Evolutionary conservation across 1,284 basidiomycete species (phyloP), one percentile per base, ranked within the genome.

Genomic region (Hortiboletus rubellus): DNA sequence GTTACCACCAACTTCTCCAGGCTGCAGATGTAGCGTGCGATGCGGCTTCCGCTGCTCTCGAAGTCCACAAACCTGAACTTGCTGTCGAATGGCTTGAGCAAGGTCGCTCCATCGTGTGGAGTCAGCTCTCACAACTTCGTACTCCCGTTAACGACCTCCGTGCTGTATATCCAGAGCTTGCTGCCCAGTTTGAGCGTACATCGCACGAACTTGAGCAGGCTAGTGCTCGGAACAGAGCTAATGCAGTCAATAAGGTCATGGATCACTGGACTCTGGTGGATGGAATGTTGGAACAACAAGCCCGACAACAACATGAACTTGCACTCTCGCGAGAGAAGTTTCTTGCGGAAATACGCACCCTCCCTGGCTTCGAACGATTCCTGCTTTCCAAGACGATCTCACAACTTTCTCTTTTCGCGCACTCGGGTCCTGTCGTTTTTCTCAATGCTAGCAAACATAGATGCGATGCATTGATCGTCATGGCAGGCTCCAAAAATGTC

Each of bases 21-120:
- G 22, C 22, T 22, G 22, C 22, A 22, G 22, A 22, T 22, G 22
- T 22, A 22, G 22, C 22, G 22, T 22, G 22, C 22, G 22, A 22
- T 22, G 22, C 22, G 22, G 22, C 22, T 22, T 22, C 22, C 0
- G 12, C 33, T 22, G 56, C 55, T 8, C 31, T 58, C 6, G 34
- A 45, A 3, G 24, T 5, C 1, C 8, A 14, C 6, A 22, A 14
- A 14, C 36, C 31, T 30, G 43, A 36, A 2, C 15, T 24, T 9
- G 56, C 54, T 7, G 30, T 57, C 7, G 56, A 57, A 17, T 57
- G 53, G 46, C 54, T 57, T 5, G 56, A 57, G 7, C 56, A 57
- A 41, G 56, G 56, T 11, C 56, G 54, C 5, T 44, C 33, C 27
- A 10, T 52, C 12, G 34, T 52, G 12, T 52, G 50, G 42, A 37